Base-by-base conservation (phyloP, 805 yeast species). In the Wickerhamomyces alni region DNA sequence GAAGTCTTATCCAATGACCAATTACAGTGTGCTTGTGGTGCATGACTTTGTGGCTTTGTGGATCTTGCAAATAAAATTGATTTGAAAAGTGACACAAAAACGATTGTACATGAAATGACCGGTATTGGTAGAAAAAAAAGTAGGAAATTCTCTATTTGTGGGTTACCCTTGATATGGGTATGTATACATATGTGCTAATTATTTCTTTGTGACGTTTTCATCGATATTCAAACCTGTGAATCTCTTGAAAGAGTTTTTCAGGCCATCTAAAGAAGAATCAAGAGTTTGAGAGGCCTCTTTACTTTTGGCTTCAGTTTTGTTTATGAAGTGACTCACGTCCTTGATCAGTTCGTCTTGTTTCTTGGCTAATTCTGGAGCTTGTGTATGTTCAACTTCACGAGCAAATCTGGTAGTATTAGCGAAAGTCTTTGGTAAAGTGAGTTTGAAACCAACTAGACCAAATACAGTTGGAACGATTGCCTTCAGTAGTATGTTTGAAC, bases 391-490 rank as follows among this genome's bases (percentile, higher is more conserved):
- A 44, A 75, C 66, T 39, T 65, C 62, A 77, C 86, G 79, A 3
- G 73, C 62, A 51, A 80, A 75, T 7, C 63, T 59, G 12, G 72
- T 62, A 8, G 86, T 75, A 58, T 82, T 85, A 31, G 54, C 52
- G 51, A 75, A 85, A 0, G 96, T 87, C 37, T 70, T 62, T 15
- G 96, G 96, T 51, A 86, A 69, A 50, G 84, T 80, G 57, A 74
- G 70, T 43, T 67, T 74, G 63, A 87, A 85, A 1, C 91, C 77
- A 6, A 65, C 72, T 22, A 73, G 45, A 12, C 89, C 93, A 38
- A 82, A 69, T 0, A 66, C 62, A 3, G 80, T 40, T 2, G 95
- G 95, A 13, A 74, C 63, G 1, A 72, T 45, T 3, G 70, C 66
- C 51, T 80, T 76, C 11, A 82, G 54, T 2, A 80, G 38, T 17